A percentile compares a stretch with the other conserved stretches of the same genome.
Evolutionary conservation across 2,329 filamentous ascomycete species (phyloP).

Genomic region (Fusarium chuoi): DNA sequence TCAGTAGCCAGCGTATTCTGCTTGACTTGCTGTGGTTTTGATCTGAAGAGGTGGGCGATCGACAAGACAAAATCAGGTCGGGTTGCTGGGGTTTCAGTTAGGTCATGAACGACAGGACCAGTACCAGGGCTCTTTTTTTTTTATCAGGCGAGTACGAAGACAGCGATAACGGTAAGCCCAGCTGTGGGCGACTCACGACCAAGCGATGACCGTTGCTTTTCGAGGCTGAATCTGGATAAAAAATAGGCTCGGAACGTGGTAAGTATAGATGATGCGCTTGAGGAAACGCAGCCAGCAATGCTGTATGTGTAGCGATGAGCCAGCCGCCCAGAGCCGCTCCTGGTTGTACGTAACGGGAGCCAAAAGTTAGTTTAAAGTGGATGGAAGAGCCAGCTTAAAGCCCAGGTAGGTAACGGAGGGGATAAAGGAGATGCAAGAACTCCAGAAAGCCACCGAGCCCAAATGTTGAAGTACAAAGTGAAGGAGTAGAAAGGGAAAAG

Average conservation of each 20-base stretch:
- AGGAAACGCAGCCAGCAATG: conserved; percentile 21
- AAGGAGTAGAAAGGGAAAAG: conserved; percentile 3
- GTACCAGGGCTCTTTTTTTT: conserved; percentile 23
- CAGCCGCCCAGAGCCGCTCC: conserved; percentile 40
- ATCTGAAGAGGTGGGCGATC: conserved; percentile 22
- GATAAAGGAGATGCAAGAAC: conserved; percentile 18
- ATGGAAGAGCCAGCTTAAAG: conserved; percentile 16
- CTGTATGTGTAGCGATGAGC: conserved; percentile 28
- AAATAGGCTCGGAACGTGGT: conserved; percentile 8
- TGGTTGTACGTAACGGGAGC: conserved; percentile 26
- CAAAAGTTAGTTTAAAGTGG: conserved; percentile 32
- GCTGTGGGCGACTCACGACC: conserved; percentile 27
- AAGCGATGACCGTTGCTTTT: conserved; percentile 22
- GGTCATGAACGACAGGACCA: conserved; percentile 32
- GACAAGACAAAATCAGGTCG: conserved; percentile 23
- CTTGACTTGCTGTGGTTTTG: conserved; percentile 21
- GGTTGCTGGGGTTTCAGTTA: conserved; percentile 39
- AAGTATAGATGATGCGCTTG: conserved; percentile 29
- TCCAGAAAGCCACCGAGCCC: conserved; percentile 31
- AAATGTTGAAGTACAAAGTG: conserved; percentile 19
- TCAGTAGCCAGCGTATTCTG: conserved; percentile 11
- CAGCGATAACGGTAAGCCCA: conserved; percentile 18
- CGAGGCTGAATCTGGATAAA: conserved; percentile 7
- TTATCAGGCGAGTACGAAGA: conserved; percentile 27
- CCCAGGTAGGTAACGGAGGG: not conserved